These are phyloP conservation scores for Hylodesmum podocarpum DNA, from an alignment of 306 rosid genomes.

Conservation along the genomic window DNA sequence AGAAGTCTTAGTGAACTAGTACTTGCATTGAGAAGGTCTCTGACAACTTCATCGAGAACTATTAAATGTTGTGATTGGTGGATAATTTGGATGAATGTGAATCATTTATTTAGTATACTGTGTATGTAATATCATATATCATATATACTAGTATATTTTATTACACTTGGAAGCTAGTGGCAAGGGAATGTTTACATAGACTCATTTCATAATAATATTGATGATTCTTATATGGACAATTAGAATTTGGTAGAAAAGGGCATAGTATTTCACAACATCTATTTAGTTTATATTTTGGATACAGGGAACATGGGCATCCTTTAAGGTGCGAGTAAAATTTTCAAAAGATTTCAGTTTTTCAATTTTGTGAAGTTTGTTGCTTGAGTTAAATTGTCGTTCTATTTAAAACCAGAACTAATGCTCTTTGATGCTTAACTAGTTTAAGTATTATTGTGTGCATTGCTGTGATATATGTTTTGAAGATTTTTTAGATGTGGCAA, in stretches of 20 bases:
- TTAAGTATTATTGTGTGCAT: neutral
- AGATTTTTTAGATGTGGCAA: neutral
- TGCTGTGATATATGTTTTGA: too few relatives aligned
- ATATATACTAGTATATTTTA: neutral
- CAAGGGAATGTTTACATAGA: neutral
- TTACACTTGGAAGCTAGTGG: slow-evolving; percentile 4
- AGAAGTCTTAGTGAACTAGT: slow-evolving; percentile 66
- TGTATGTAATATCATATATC: too few relatives aligned
- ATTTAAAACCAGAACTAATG: neutral
- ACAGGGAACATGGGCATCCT: neutral
- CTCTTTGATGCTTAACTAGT: neutral
- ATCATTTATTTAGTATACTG: slow-evolving; percentile 10
- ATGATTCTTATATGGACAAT: slow-evolving; percentile 5
- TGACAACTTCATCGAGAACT: slow-evolving; percentile 84
- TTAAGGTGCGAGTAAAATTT: neutral
- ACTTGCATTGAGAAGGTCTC: slow-evolving; percentile 67
- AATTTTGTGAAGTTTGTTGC: neutral
- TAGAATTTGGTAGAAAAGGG: too few relatives aligned
- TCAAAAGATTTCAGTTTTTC: too few relatives aligned
- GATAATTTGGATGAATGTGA: neutral
- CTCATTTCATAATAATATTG: neutral
- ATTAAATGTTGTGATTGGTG: slow-evolving; percentile 13
- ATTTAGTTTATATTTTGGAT: neutral
- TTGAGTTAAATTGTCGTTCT: neutral
- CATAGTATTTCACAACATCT: neutral